Base-by-base conservation (phyloP, 164 flowering plant genomes). In the Aristolochia californica region DNA sequence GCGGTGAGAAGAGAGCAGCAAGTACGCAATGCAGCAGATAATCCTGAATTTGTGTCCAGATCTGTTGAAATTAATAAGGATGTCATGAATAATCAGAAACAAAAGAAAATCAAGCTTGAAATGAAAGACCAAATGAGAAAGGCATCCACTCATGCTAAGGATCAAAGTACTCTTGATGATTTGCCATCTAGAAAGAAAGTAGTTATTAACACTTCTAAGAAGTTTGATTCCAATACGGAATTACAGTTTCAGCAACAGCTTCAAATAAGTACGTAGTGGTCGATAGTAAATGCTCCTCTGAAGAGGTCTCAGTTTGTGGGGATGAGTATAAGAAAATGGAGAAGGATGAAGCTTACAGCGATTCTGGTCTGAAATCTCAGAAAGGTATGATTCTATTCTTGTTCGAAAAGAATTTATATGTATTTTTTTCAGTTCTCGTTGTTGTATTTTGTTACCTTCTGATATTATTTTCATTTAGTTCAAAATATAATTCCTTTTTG, bases 381-480 rank as follows among this genome's bases (percentile, higher is more conserved):
- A 50, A 63, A 59, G 61, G 58, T 45, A 26, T 11, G 52, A 53
- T 56, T 48, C 49, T 21, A 43, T 51, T 54, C 55, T 45, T 47
- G 44, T 59, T 66, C 43, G 62, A 61, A 21, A 68, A 61, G 66
- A 61, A 14, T 38, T 43, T 57, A 45, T 76, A 74, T 27, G 66
- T 83, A 77, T 23, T 24, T 22, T 34, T 5, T 34, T 34, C n/a
- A n/a, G n/a, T n/a, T n/a, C n/a, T n/a, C n/a, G n/a, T n/a, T n/a
- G n/a, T n/a, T n/a, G n/a, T n/a, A n/a, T n/a, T n/a, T n/a, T n/a
- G n/a, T n/a, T n/a, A n/a, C n/a, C 11, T 50, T 20, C 14, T 50
- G 13, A 1, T 5, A 5, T 34, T 50, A 0, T 21, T 7, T 49
- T 20, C 3, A 22, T 50, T 11, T 49, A 5, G 10, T 50, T 50